A percentile compares a stretch with the other conserved stretches of the same genome.
phyloP scores from a whole-genome alignment of 345 rosid genomes.

The Aquilaria malaccensis region DNA sequence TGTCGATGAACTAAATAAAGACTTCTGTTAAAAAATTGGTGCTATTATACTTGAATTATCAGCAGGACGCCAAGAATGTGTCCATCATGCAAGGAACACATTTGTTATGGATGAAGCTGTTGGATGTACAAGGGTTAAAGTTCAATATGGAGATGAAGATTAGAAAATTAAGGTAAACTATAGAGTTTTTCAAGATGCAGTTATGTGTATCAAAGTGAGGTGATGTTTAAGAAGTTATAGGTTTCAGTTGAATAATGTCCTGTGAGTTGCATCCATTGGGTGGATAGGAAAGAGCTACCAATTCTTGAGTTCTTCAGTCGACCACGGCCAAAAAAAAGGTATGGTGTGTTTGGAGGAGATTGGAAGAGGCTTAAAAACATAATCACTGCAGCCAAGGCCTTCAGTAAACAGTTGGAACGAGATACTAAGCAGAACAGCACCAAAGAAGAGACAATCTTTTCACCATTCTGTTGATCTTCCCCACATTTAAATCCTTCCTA shows the following conservation, averaged over 20 bases:
- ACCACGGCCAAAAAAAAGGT: slow-evolving; percentile 39
- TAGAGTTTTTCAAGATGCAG: neutral
- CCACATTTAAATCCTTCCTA: too few species aligned
- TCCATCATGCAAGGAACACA: slow-evolving; percentile 50
- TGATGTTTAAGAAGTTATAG: slow-evolving; percentile 17
- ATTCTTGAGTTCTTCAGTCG: slow-evolving; percentile 44
- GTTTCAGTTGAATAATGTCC: slow-evolving; percentile 60
- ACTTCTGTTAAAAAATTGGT: neutral
- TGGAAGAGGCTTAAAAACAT: slow-evolving; percentile 55
- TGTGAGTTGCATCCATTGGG: slow-evolving; percentile 60
- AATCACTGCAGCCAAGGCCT: slow-evolving; percentile 46
- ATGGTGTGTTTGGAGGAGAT: slow-evolving; percentile 56
- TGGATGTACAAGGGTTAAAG: slow-evolving; percentile 50
- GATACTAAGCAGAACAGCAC: slow-evolving; percentile 14
- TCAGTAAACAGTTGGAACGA: slow-evolving; percentile 31
- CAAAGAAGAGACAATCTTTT: slow-evolving; percentile 14
- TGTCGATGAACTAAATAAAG: neutral
- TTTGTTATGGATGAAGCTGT: slow-evolving; percentile 39
- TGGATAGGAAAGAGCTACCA: slow-evolving; percentile 39
- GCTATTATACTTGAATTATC: neutral
- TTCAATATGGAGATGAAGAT: slow-evolving; percentile 47
- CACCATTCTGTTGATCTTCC: too few species aligned
- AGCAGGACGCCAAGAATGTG: slow-evolving; percentile 63
- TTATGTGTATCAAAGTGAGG: neutral
- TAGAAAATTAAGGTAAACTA: slow-evolving; percentile 37